Percentiles rank a stretch among this genome's conserved stretches.
These are phyloP conservation scores for Calocybe cyanea DNA, from an alignment of 768 basidiomycete genomes.

Conservation along the genomic window DNA sequence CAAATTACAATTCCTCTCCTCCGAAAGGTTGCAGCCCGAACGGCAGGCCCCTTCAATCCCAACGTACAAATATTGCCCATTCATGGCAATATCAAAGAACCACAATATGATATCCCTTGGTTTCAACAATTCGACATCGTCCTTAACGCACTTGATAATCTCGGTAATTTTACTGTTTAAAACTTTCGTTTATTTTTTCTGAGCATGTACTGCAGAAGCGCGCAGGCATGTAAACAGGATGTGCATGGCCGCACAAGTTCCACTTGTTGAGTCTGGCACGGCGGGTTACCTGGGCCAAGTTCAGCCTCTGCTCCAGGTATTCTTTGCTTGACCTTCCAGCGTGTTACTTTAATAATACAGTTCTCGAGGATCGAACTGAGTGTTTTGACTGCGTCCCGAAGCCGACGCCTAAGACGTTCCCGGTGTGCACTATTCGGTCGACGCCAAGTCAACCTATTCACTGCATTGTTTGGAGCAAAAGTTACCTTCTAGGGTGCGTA, in stretches of 20 bases:
- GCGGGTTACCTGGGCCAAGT: slow-evolving; percentile 97
- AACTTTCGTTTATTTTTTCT: not conserved
- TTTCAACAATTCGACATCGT: slow-evolving; percentile 89
- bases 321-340: not conserved
- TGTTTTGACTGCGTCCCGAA: slow-evolving; percentile 98
- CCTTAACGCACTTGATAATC: slow-evolving; percentile 93
- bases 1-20: not conserved
- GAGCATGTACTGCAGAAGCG: slow-evolving; percentile 55
- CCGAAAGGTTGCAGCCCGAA: slow-evolving; percentile 73
- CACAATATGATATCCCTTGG: slow-evolving; percentile 86
- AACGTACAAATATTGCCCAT: slow-evolving; percentile 84
- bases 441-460: slow-evolving; percentile 97
- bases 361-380: slow-evolving; percentile 72
- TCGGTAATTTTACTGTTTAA: slow-evolving; percentile 53
- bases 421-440: slow-evolving; percentile 96
- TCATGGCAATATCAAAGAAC: slow-evolving; percentile 94
- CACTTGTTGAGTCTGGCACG: slow-evolving; percentile 94
- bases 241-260: slow-evolving; percentile 90
- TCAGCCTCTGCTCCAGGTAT: slow-evolving; percentile 72
- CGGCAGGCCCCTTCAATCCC: slow-evolving; percentile 82
- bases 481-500: slow-evolving; percentile 85
- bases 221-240: slow-evolving; percentile 95
- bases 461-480: slow-evolving; percentile 99
- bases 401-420: slow-evolving; percentile 89
- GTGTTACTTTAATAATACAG: too few species aligned